These are phyloP conservation scores for Venturia pyrina DNA, from an alignment of 2,329 filamentous ascomycete species.

Conservation along the genomic window DNA sequence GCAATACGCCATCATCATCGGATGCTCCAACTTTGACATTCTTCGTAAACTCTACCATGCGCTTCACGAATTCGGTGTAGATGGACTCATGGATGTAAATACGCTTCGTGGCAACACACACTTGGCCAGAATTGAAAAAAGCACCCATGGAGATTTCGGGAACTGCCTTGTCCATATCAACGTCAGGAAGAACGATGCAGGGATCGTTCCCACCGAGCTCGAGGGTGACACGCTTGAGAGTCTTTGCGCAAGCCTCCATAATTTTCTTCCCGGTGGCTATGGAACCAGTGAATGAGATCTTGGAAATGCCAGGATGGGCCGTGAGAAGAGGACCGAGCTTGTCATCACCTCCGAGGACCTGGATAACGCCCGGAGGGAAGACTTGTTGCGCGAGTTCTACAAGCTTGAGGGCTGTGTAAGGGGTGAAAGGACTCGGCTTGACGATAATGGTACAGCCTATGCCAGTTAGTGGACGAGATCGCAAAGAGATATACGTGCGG, in stretches of 20 bases:
- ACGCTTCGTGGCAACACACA: slow-evolving; percentile 43
- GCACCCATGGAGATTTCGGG: slow-evolving; percentile 41
- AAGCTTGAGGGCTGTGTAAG: slow-evolving; percentile 50
- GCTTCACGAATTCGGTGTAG: slow-evolving; percentile 38
- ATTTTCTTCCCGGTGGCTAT: slow-evolving; percentile 51
- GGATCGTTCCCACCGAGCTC: slow-evolving; percentile 55
- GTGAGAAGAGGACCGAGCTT: slow-evolving; percentile 50
- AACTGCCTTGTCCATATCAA: slow-evolving; percentile 42
- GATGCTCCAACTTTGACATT: slow-evolving; percentile 33
- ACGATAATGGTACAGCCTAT: slow-evolving; percentile 44
- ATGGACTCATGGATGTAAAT: slow-evolving; percentile 49
- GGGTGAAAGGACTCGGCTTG: slow-evolving; percentile 49
- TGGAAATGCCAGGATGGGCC: slow-evolving; percentile 48
- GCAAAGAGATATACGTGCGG: neutral
- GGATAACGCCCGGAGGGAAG: slow-evolving; percentile 54
- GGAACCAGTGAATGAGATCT: slow-evolving; percentile 56
- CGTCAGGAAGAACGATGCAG: slow-evolving; percentile 48
- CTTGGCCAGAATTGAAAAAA: slow-evolving; percentile 50
- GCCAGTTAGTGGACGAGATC: neutral
- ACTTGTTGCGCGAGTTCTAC: slow-evolving; percentile 47
- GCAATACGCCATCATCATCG: slow-evolving; percentile 33
- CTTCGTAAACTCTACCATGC: slow-evolving; percentile 36
- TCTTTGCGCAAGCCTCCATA: slow-evolving; percentile 45
- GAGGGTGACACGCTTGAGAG: slow-evolving; percentile 50
- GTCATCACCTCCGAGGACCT: slow-evolving; percentile 51